Conservation (phyloP, 2,329 filamentous ascomycete species). For the Aspergillus jensenii region DNA sequence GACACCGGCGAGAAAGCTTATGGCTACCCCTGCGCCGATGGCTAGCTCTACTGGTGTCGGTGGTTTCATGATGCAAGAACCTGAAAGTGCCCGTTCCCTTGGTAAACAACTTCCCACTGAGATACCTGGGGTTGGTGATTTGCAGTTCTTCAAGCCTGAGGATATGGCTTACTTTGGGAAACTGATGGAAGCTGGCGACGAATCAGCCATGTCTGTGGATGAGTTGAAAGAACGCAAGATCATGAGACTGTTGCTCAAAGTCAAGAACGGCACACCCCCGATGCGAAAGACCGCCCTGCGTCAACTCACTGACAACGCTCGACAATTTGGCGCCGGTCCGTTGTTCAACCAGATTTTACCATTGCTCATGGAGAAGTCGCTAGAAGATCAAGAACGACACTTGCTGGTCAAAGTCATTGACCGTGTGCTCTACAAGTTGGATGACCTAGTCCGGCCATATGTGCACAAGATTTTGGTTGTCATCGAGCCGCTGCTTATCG, state of each 20-base stretch:
- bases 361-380: conserved; percentile 93
- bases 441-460: conserved; percentile 92
- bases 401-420: conserved; percentile 98
- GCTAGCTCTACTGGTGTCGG: conserved; percentile 59
- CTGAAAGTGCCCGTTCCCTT: conserved; percentile 76
- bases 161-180: conserved; percentile 99
- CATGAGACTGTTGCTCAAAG: conserved; percentile 92
- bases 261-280: conserved; percentile 98
- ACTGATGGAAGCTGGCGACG: conserved; percentile 88
- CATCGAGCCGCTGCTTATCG: conserved; percentile 97
- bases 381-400: conserved; percentile 98
- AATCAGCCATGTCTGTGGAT: conserved; percentile 87
- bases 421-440: conserved; percentile 95
- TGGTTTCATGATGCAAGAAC: conserved; percentile 98
- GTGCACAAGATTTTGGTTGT: conserved; percentile 98
- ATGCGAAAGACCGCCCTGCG: conserved; percentile 98
- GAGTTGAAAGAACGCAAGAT: conserved; percentile 98
- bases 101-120: conserved; percentile 92
- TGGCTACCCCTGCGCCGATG: conserved; percentile 69
- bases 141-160: conserved; percentile 98
- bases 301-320: conserved; percentile 95
- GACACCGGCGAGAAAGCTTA: conserved; percentile 71
- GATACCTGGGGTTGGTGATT: conserved; percentile 90
- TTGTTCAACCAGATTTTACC: conserved; percentile 98
- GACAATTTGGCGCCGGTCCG: conserved; percentile 89